Evolutionary conservation across 345 rosid species (phyloP), one percentile per base, ranked within the genome.

Genomic region (Nephelium lappaceum): DNA sequence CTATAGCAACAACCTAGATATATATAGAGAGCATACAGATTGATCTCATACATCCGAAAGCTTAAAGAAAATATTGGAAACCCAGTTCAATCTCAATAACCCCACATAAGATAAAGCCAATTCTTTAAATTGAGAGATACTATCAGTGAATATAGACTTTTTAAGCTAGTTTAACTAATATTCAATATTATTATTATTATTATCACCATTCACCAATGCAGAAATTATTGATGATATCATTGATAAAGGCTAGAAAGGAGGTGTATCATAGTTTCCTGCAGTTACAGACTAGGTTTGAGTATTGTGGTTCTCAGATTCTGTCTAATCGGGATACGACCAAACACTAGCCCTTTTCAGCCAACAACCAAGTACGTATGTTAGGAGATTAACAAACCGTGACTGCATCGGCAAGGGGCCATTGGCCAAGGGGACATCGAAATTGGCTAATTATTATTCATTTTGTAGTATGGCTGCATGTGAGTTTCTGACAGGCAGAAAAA

Each of bases 281-380:
- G 38, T 63, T 31, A 76, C 9, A 24, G 77, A 62, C 64, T 15
- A 2, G 61, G 18, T 61, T n/a, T 41, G 9, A 0, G 38, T 8
- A 1, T 38, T 58, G n/a, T 58, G 61, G 31, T 45, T 16, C 27
- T 24, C 25, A 45, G 23, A 41, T 60, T 42, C 69, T 74, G 61
- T 63, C 77, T 31, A 71, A 45, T 60, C 69, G n/a, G 19, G 53
- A n/a, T 38, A 14, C 11, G 73, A 76, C 80, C 73, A 65, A 16
- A 43, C 77, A 76, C 25, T 31, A 61, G 49, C 65, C 23, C 21
- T 24, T 61, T 16, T 38, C 55, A n/a, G 60, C 23, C 66, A 41
- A 15, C 81, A 43, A 41, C 62, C 36, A 31, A 45, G 41, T 72
- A 9, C 5, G 16, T 31, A 31, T 4, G 36, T 38, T n/a, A 55